Evolutionary conservation across 306 rosid genomes (phyloP).

Genomic region (Mucuna pruriens): DNA sequence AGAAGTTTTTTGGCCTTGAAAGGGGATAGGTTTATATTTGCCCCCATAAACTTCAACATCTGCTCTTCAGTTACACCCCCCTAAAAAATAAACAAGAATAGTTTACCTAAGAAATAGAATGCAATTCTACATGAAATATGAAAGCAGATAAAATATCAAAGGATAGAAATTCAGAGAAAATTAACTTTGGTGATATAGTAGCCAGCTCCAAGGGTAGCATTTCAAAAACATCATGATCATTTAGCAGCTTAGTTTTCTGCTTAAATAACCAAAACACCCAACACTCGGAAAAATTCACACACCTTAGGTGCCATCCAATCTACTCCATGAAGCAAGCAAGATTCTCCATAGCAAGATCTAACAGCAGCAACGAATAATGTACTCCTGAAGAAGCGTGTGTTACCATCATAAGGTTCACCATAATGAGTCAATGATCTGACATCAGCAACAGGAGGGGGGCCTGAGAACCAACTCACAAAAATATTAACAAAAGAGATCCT

Average conservation of each 20-base stretch:
- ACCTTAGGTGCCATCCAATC: constrained; percentile 99
- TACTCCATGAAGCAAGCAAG: constrained; percentile 92
- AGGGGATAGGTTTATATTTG: constrained; percentile 71
- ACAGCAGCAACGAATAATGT: constrained; percentile 94
- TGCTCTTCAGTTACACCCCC: constrained; percentile 97
- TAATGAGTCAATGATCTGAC: constrained; percentile 90
- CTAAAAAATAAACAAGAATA: constrained; percentile 47
- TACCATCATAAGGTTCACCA: constrained; percentile 97
- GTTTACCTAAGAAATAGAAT: constrained; percentile 17
- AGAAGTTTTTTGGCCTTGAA: constrained; percentile 76
- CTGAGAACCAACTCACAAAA: constrained; percentile 51
- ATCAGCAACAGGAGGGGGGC: constrained; percentile 86
- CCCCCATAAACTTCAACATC: constrained; percentile 96
- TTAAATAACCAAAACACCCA: constrained; percentile 16
- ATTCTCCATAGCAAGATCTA: constrained; percentile 91
- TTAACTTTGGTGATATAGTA: constrained; percentile 5
- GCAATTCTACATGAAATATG: constrained; percentile 14
- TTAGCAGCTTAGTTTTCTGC: constrained; percentile 13
- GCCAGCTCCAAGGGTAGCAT: constrained; percentile 2
- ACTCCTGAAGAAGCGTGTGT: constrained; percentile 95
- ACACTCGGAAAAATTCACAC: constrained; percentile 29
- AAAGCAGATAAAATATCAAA: constrained; percentile 31
- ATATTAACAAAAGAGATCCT: constrained; percentile 33
- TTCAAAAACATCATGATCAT: background rate
- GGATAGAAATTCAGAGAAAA: constrained; percentile 32